A percentile compares a stretch with the other conserved stretches of the same genome.
Evolutionary conservation across 371 early-diverging fungal genomes (phyloP).

Genomic region (Apophysomyces variabilis): DNA sequence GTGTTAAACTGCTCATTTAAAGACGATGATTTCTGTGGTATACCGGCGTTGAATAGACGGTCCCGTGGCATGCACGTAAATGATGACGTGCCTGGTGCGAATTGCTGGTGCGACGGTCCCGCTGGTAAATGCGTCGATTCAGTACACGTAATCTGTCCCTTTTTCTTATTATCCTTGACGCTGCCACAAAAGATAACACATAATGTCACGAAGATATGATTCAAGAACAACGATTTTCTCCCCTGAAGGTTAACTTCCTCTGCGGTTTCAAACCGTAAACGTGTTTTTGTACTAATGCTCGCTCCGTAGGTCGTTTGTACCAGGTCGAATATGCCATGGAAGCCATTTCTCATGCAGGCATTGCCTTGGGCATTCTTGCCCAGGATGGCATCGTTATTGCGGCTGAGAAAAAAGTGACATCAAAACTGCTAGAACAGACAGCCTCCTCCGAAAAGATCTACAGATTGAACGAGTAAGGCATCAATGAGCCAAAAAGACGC

Average conservation of each 20-base stretch:
- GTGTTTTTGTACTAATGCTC: background rate
- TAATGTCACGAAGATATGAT: slow-evolving; percentile 95
- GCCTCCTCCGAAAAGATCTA: slow-evolving; percentile 96
- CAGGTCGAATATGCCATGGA: slow-evolving; percentile 99
- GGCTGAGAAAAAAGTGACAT: slow-evolving; percentile 96
- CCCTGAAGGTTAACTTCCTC: slow-evolving; percentile 84
- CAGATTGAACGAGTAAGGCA: slow-evolving; percentile 84
- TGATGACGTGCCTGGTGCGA: too few relatives aligned
- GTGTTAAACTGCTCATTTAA: too few relatives aligned
- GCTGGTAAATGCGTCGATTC: too few relatives aligned
- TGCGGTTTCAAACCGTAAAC: background rate
- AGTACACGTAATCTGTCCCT: slow-evolving; percentile 9
- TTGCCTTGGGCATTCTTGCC: slow-evolving; percentile 92
- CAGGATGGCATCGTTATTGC: slow-evolving; percentile 97
- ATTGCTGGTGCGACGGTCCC: too few relatives aligned
- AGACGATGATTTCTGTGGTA: too few relatives aligned
- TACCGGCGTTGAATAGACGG: too few relatives aligned
- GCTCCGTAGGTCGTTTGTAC: slow-evolving; percentile 90
- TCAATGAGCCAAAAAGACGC: slow-evolving; percentile 23
- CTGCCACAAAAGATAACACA: slow-evolving; percentile 24
- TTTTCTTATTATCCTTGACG: background rate
- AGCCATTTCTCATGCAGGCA: slow-evolving; percentile 98
- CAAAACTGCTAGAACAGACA: slow-evolving; percentile 88
- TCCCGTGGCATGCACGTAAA: too few relatives aligned
- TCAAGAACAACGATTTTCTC: slow-evolving; percentile 98